Conservation (phyloP, 176 grass and related monocot genomes). For the Microstegium vimineum region DNA sequence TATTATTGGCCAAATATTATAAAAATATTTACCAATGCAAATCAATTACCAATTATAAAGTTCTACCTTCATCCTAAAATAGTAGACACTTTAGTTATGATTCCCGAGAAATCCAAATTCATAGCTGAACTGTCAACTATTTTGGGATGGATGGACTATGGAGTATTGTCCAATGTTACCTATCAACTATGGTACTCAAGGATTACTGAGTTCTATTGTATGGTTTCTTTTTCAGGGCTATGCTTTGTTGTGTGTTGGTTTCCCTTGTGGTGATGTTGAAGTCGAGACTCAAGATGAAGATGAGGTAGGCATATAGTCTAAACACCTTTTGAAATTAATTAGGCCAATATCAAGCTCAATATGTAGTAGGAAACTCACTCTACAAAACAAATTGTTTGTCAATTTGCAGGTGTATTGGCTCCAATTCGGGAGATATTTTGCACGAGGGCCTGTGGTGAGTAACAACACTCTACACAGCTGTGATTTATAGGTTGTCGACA, state of each 20-base stretch:
- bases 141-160: not conserved
- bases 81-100: not conserved
- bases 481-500: not conserved
- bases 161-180: not conserved
- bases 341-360: not conserved
- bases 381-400: not conserved
- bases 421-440: slow-evolving; percentile 97
- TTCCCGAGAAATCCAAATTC: not conserved
- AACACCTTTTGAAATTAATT: not conserved
- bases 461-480: not conserved
- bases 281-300: slow-evolving; percentile 99
- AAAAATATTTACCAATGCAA: not conserved
- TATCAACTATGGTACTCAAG: not conserved
- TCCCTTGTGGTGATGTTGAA: slow-evolving; percentile 80
- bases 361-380: not conserved
- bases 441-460: slow-evolving; percentile 86
- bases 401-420: slow-evolving; percentile 86
- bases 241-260: slow-evolving; percentile 94
- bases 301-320: slow-evolving; percentile 47
- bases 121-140: not conserved
- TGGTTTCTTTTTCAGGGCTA: slow-evolving; percentile 63
- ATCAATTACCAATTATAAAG: not conserved
- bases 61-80: not conserved
- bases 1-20: not conserved
- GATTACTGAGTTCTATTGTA: not conserved